Base-by-base conservation (phyloP, 345 rosid genomes). In the Hibiscus mutabilis region DNA sequence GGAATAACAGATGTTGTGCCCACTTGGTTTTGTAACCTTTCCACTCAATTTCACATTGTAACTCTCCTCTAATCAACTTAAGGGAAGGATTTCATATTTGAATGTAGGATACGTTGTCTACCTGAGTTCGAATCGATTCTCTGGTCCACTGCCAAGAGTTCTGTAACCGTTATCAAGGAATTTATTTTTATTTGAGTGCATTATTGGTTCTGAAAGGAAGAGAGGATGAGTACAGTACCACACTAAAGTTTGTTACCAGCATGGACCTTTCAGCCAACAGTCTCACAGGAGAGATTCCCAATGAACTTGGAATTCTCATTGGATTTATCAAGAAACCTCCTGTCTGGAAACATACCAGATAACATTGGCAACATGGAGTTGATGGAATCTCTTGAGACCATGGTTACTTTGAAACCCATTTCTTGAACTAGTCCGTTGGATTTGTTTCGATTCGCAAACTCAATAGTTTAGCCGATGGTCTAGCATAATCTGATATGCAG, bases 261-360 rank as follows among this genome's bases (percentile, higher is more conserved):
- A 18, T 72, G 7, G 68, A 72, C 9, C 29, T 72, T 25, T 42
- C 68, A n/a, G 22, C 0, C 3, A 72, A 72, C 8, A 7, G 27
- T 19, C 27, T 71, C n/a, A 14, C 29, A 6, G 81, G 81, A 58
- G 71, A 70, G 35, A 69, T 70, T 11, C 75, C 63, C 11, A 25
- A 24, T 0, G 72, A 74, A 18, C 8, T 74, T 14, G 29, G 49
- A 24, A 74, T 3, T 62, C 75, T 78, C 3, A 13, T 5, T 0
- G n/a, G n/a, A n/a, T 18, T 22, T 77, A n/a, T 60, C 80, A 35
- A 4, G 61, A 13, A 68, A 68, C 8, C 16, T 14, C 10, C 49
- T 66, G 3, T 16, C 11, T 0, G 76, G 73, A n/a, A 24, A 3
- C 5, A 66, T 72, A 2, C 63, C 73, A 19, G 21, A 10, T 15